Evolutionary conservation across 257 asterid genomes (phyloP).

Genomic region (Capsicum pubescens): DNA sequence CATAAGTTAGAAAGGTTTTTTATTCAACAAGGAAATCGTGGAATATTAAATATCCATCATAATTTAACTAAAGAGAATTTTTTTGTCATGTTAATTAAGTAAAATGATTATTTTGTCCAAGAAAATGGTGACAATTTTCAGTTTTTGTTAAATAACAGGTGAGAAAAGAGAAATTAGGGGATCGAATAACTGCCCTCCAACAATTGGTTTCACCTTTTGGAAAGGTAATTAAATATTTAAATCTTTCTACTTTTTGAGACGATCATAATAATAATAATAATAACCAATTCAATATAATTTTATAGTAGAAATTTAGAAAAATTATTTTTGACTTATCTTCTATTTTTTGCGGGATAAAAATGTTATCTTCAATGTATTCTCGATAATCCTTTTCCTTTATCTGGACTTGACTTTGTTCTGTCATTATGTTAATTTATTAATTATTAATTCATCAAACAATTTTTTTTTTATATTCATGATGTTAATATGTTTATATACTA

Average conservation of each 20-base stretch:
- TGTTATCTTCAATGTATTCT: too few relatives aligned
- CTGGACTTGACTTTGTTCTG: too few relatives aligned
- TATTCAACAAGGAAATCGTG: too few relatives aligned
- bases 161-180: conserved; percentile 92
- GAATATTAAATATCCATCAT: too few relatives aligned
- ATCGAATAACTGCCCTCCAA: conserved; percentile 93
- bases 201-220: conserved; percentile 98
- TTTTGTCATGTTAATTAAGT: conserved; percentile 31
- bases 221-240: conserved; percentile 58
- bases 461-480: not conserved
- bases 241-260: conserved; percentile 21
- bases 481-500: not conserved
- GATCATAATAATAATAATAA: not conserved
- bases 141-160: conserved; percentile 59
- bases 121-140: conserved; percentile 38
- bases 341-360: too few relatives aligned
- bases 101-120: conserved; percentile 31
- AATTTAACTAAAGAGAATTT: not conserved
- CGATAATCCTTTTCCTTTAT: too few relatives aligned
- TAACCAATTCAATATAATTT: too few relatives aligned
- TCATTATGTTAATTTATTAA: too few relatives aligned
- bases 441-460: too few relatives aligned
- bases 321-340: too few relatives aligned
- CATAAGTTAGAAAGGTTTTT: too few relatives aligned
- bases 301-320: too few relatives aligned